Percentiles rank a stretch among this genome's conserved stretches.
phyloP scores from a whole-genome alignment of 148 eudicot genomes.

The Chenopodium quinoa region DNA sequence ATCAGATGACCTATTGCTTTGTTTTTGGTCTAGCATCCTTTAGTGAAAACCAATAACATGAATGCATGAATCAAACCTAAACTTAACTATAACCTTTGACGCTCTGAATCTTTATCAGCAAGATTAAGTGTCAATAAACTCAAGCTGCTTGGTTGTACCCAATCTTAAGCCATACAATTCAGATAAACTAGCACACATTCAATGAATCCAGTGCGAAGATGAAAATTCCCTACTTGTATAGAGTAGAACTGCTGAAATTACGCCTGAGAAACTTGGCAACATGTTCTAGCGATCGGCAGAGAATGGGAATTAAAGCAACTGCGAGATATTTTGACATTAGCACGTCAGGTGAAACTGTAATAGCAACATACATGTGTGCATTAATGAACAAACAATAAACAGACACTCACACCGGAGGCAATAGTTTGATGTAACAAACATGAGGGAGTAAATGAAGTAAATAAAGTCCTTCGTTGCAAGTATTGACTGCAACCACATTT shows the following conservation, averaged over 20 bases:
- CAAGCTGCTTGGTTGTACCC: neutral
- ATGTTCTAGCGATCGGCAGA: slow-evolving; percentile 81
- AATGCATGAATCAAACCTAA: neutral
- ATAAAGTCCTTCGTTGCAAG: slow-evolving; percentile 85
- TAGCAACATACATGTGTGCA: neutral
- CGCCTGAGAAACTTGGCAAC: slow-evolving; percentile 91
- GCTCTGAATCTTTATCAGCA: neutral
- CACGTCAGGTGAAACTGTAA: slow-evolving; percentile 5
- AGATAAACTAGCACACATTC: neutral
- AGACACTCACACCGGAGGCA: slow-evolving; percentile 75
- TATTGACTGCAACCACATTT: slow-evolving; percentile 87
- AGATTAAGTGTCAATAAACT: neutral
- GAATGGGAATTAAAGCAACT: slow-evolving; percentile 91
- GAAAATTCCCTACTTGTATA: slow-evolving; percentile 59
- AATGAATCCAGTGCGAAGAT: neutral
- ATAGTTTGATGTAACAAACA: slow-evolving; percentile 77
- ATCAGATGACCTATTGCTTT: neutral
- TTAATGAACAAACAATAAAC: slow-evolving; percentile 4
- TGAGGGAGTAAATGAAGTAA: slow-evolving; percentile 76
- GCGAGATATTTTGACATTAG: slow-evolving; percentile 27
- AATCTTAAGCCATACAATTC: neutral
- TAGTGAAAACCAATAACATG: neutral
- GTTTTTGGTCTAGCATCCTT: neutral
- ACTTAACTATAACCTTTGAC: neutral
- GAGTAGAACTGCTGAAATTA: slow-evolving; percentile 72